A percentile compares a stretch with the other conserved stretches of the same genome.
Evolutionary conservation across 139 green algal genomes (phyloP).

Genomic region (Volvox africanus): DNA sequence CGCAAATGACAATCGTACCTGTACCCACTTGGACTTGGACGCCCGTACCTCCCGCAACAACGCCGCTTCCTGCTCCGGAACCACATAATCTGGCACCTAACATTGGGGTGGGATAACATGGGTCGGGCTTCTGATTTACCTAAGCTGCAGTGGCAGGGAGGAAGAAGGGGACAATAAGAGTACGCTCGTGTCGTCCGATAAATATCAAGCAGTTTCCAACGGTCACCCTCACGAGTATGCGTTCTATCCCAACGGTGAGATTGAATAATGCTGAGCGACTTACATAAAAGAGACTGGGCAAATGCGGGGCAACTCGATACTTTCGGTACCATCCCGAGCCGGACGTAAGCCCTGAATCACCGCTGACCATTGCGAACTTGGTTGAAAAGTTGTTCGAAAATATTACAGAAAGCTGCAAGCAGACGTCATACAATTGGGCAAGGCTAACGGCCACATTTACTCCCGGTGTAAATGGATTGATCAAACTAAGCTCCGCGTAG

Average conservation of each 20-base stretch:
- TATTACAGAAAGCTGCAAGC: too few relatives aligned
- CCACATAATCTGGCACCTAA: conserved; percentile 63
- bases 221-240: not conserved
- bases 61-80: conserved; percentile 50
- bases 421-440: too few relatives aligned
- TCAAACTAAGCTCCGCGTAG: too few relatives aligned
- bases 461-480: too few relatives aligned
- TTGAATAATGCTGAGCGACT: not conserved
- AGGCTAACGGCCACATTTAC: too few relatives aligned
- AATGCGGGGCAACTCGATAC: conserved; percentile 14
- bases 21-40: conserved; percentile 63
- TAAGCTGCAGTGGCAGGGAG: conserved; percentile 26
- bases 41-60: conserved; percentile 45
- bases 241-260: not conserved
- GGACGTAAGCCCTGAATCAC: too few relatives aligned
- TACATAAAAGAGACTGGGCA: conserved; percentile 32
- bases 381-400: too few relatives aligned
- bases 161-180: not conserved
- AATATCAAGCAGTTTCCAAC: not conserved
- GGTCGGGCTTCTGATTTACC: too few relatives aligned
- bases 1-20: conserved; percentile 54
- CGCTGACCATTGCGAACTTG: too few relatives aligned
- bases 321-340: not conserved
- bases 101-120: not conserved
- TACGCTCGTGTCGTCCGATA: too few relatives aligned